phyloP scores from a whole-genome alignment of 345 rosid species.

The Camelina hispida region DNA sequence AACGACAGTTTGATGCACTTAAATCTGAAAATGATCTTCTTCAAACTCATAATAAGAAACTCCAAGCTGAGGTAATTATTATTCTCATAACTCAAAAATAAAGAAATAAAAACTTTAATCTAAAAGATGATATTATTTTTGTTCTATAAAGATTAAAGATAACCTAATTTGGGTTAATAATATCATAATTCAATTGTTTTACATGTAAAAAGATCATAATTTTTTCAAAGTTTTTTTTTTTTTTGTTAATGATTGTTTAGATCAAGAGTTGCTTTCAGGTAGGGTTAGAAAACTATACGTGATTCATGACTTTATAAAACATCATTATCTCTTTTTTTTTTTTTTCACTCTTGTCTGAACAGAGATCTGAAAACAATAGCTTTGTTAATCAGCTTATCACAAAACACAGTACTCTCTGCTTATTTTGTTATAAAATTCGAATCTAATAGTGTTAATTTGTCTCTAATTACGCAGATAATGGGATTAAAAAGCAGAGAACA shows the following conservation, averaged over 20 bases:
- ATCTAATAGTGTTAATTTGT: conserved; percentile 1
- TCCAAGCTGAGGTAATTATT: conserved; percentile 74
- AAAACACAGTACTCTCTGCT: conserved; percentile 33
- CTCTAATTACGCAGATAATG: conserved; percentile 59
- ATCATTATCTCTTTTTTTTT: conserved; percentile 22
- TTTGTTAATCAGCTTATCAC: conserved; percentile 34
- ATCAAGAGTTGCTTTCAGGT: conserved; percentile 40
- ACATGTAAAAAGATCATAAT: background rate
- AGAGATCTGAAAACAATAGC: conserved; percentile 31
- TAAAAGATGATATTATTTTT: background rate
- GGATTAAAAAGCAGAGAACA: conserved; percentile 85
- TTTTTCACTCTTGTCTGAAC: conserved; percentile 27
- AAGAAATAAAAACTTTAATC: background rate
- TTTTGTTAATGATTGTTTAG: conserved; percentile 21
- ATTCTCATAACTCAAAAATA: background rate
- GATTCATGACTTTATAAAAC: conserved; percentile 37
- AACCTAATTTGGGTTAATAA: background rate
- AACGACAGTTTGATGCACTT: conserved; percentile 72
- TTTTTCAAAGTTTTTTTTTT: background rate
- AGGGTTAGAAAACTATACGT: conserved; percentile 39
- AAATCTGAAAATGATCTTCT: conserved; percentile 85
- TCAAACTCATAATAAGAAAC: conserved; percentile 83
- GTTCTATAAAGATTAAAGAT: conserved; percentile 16
- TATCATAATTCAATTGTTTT: background rate
- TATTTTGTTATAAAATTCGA: background rate